Evolutionary conservation across 1,139 yeast species (phyloP).

Genomic region (Geotrichum bryndzae): DNA sequence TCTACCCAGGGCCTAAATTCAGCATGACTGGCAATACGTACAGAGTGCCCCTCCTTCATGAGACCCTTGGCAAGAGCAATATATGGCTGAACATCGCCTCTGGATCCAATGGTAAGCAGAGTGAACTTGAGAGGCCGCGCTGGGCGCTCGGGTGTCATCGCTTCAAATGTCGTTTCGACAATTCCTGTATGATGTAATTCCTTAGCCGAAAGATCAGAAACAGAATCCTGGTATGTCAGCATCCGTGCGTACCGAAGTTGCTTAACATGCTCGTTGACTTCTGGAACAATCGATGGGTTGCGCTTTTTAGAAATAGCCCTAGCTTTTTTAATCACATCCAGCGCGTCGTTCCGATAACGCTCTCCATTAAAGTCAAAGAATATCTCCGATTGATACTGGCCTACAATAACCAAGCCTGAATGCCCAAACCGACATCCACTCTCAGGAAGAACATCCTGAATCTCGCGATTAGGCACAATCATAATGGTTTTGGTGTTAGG

Average conservation of each 20-base stretch:
- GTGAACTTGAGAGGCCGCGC: slow-evolving; percentile 42
- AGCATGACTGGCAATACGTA: slow-evolving; percentile 68
- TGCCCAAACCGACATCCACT: slow-evolving; percentile 62
- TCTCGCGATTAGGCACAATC: slow-evolving; percentile 70
- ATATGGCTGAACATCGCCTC: slow-evolving; percentile 96
- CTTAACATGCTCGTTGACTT: not conserved
- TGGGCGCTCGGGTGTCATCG: slow-evolving; percentile 13
- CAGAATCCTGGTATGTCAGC: slow-evolving; percentile 30
- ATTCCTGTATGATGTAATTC: not conserved
- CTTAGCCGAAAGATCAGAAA: not conserved
- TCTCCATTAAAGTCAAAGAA: slow-evolving; percentile 58
- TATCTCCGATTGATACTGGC: slow-evolving; percentile 72
- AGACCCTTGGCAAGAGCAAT: slow-evolving; percentile 79
- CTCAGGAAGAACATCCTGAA: slow-evolving; percentile 62
- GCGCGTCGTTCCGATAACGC: slow-evolving; percentile 45
- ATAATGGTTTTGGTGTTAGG: slow-evolving; percentile 76
- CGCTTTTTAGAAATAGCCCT: not conserved
- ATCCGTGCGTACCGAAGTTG: slow-evolving; percentile 27
- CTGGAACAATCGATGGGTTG: slow-evolving; percentile 18
- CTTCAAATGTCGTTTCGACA: not conserved
- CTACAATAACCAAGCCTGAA: slow-evolving; percentile 59
- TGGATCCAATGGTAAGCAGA: slow-evolving; percentile 80
- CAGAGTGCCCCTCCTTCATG: slow-evolving; percentile 71
- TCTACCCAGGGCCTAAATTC: slow-evolving; percentile 77
- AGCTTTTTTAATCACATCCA: slow-evolving; percentile 26